Percentiles rank a stretch among this genome's conserved stretches.
These are phyloP conservation scores for Iberis pinnata DNA, from an alignment of 345 rosid genomes.

Conservation along the genomic window DNA sequence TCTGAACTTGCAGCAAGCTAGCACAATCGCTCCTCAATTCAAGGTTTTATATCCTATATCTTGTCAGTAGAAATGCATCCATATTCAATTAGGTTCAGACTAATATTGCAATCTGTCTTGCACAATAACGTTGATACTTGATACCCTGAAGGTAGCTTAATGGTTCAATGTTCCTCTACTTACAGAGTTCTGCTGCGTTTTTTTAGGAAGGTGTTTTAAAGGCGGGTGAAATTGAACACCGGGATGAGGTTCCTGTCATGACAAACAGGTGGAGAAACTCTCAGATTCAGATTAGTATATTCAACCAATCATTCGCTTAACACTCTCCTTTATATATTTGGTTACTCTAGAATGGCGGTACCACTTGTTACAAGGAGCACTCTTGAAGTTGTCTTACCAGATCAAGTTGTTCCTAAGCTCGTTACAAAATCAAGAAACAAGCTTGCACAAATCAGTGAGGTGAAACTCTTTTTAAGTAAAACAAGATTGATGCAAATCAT, in stretches of 20 bases:
- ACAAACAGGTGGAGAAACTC: constrained; percentile 50
- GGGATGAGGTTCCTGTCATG: constrained; percentile 50
- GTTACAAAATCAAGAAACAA: constrained; percentile 78
- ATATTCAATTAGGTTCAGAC: too few species aligned
- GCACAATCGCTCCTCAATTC: constrained; percentile 31
- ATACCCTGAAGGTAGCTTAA: neutral
- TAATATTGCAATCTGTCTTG: neutral
- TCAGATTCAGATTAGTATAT: neutral
- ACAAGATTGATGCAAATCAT: constrained; percentile 8
- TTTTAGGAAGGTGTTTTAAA: constrained; percentile 56
- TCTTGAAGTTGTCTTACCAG: constrained; percentile 92
- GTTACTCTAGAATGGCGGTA: constrained; percentile 45
- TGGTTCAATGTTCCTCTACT: constrained; percentile 4
- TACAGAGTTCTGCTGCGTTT: neutral
- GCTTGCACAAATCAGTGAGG: constrained; percentile 95
- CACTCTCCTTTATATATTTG: neutral
- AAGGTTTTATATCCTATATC: constrained; percentile 46
- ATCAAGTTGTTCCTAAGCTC: constrained; percentile 73
- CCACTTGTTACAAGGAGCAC: constrained; percentile 91
- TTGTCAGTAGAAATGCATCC: constrained; percentile 8
- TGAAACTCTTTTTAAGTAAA: constrained; percentile 22
- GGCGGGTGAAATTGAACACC: constrained; percentile 58
- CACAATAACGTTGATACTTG: neutral
- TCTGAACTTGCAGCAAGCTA: constrained; percentile 31
- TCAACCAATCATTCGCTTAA: neutral